phyloP scores from a whole-genome alignment of 1,284 basidiomycete genomes.

The Cutaneotrichosporon cutaneum region DNA sequence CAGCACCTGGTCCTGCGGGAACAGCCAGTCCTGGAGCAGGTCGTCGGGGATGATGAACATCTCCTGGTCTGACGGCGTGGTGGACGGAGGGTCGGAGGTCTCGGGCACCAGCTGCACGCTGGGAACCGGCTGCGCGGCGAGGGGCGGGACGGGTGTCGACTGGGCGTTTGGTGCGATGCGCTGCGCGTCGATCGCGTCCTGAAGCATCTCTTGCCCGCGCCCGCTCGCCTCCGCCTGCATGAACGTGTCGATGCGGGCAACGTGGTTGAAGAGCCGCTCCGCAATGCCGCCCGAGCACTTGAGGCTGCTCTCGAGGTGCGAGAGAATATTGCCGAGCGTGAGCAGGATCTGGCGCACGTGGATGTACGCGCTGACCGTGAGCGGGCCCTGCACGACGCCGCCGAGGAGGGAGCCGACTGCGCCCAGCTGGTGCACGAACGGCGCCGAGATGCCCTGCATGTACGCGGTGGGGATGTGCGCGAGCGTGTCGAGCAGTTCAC shows the following conservation, averaged over 20 bases:
- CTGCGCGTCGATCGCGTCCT: slow-evolving; percentile 1
- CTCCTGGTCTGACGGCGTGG: neutral
- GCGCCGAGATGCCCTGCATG: slow-evolving; percentile 19
- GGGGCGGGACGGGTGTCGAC: neutral
- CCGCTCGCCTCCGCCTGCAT: slow-evolving; percentile 16
- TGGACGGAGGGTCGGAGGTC: neutral
- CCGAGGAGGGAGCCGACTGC: slow-evolving; percentile 29
- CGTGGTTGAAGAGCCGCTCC: slow-evolving; percentile 20
- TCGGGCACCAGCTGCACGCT: neutral
- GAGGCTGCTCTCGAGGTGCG: slow-evolving; percentile 19
- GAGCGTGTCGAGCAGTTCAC: slow-evolving; percentile 28
- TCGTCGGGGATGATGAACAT: slow-evolving; percentile 11
- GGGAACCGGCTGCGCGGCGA: neutral
- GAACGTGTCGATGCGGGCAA: slow-evolving; percentile 25
- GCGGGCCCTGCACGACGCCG: slow-evolving; percentile 27
- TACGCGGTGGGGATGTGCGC: slow-evolving; percentile 28
- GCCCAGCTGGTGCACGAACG: slow-evolving; percentile 29
- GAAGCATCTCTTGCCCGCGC: neutral
- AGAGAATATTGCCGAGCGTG: slow-evolving; percentile 22
- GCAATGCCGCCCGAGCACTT: slow-evolving; percentile 14
- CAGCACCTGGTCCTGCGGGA: slow-evolving; percentile 9
- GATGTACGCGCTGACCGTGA: slow-evolving; percentile 24
- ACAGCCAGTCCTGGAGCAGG: slow-evolving; percentile 9
- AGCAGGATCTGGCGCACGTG: slow-evolving; percentile 30
- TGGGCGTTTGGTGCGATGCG: neutral